Evolutionary conservation across 1,284 basidiomycete species (phyloP).

Genomic region (Naganishia cerealis): DNA sequence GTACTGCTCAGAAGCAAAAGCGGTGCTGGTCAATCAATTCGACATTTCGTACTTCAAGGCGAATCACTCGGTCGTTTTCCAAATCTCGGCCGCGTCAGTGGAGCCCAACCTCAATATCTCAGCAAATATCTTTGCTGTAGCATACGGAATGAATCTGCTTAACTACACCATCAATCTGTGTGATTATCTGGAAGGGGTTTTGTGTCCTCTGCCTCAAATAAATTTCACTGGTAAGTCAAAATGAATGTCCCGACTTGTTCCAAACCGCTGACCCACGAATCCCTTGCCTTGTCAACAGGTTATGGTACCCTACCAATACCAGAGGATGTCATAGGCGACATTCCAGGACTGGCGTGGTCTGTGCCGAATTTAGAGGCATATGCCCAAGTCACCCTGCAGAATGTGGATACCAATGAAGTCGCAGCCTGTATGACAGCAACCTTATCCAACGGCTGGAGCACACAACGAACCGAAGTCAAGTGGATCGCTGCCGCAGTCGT

Average conservation of each 20-base stretch:
- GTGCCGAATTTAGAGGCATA: conserved; percentile 91
- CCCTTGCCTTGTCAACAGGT: conserved; percentile 43
- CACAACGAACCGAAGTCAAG: conserved; percentile 69
- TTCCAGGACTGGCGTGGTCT: conserved; percentile 78
- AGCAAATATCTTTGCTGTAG: conserved; percentile 74
- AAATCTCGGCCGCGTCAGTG: conserved; percentile 46
- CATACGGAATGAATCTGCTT: conserved; percentile 73
- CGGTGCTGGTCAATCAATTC: conserved; percentile 76
- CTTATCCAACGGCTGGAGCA: conserved; percentile 84
- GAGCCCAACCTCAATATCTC: conserved; percentile 72
- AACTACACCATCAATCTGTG: conserved; percentile 75
- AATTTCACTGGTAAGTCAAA: conserved; percentile 68
- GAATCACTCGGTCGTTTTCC: conserved; percentile 59
- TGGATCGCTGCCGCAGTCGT: conserved; percentile 74
- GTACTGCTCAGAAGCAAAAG: conserved; percentile 77
- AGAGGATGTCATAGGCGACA: conserved; percentile 54
- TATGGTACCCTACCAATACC: conserved; percentile 75
- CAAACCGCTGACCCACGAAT: background rate
- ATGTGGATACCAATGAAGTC: conserved; percentile 66
- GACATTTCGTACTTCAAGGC: conserved; percentile 70
- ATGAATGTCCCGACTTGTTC: background rate
- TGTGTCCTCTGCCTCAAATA: conserved; percentile 82
- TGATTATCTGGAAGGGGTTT: conserved; percentile 68
- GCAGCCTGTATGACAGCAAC: conserved; percentile 89
- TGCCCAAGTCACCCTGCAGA: conserved; percentile 73